Conservation (phyloP, 176 grass and related monocot species). For the bread wheat (Triticum aestivum) region IWGSC_CS_RefSeq_v2.1 NC_057813.1:755276989-755277488, state of each 20-base stretch:
- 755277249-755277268: too few relatives aligned
- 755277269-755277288: not conserved
- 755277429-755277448: fast-evolving
- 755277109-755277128: not conserved
- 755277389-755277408: too few relatives aligned
- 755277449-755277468: not conserved
- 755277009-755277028: too few relatives aligned
- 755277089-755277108: not conserved
- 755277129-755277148: too few relatives aligned
- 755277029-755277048: too few relatives aligned
- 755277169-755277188: not conserved
- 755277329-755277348: not conserved
- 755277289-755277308: not conserved
- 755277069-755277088: too few relatives aligned
- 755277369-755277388: too few relatives aligned
- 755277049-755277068: too few relatives aligned
- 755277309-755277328: not conserved
- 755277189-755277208: too few relatives aligned
- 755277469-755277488: not conserved
- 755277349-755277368: too few relatives aligned
- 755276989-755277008: too few relatives aligned
- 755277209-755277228: not conserved
- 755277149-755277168: not conserved
- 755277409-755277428: not conserved
- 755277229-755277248: not conserved